Evolutionary conservation across 2,329 filamentous ascomycete species (phyloP), one percentile per base, ranked within the genome.

Genomic region (Cercospora beticola): DNA sequence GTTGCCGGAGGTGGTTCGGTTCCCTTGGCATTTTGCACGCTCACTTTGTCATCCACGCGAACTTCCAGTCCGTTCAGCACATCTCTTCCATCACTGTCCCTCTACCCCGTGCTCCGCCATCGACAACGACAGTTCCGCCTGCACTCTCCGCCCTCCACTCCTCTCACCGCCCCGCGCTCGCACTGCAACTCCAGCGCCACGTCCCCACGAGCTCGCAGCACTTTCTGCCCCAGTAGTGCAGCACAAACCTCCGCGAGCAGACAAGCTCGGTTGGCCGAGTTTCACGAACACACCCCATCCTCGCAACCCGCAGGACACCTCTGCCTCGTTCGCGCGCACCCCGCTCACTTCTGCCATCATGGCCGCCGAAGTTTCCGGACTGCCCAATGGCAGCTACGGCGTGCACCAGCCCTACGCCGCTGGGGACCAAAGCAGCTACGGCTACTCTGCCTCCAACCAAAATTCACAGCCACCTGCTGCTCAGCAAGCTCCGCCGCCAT

Each of bases 351-450:
- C 30, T 56, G 31, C 31, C 64, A 72, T 75, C 64, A 82, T 82
- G 81, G 81, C 81, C 68, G 76, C 80, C 60, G 80, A 82, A 66
- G 76, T 78, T 57, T 69, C 75, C 54, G 70, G 75, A 52, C 77
- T 80, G 72, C 79, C 82, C 75, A 86, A 86, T 72, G 84, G 84
- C 79, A 83, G 77, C 77, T 84, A 84, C 73, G 81, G 77, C 69
- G 75, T 78, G 58, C 79, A 81, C 61, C 76, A 78, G 56, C 77
- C 74, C 68, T 84, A 84, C 16, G 70, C 71, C 68, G 74, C 71
- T 62, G 70, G 73, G 64, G 79, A 81, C 46, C 76, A 79, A 66
- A 76, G 75, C 69, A 70, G 66, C 62, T 67, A 73, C 66, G 72
- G 71, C 64, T 76, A 81, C 69, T 71, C 73, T 66, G 69, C 71